Evolutionary conservation across 345 rosid genomes (phyloP).

Genomic region (Gossypium raimondii): DNA sequence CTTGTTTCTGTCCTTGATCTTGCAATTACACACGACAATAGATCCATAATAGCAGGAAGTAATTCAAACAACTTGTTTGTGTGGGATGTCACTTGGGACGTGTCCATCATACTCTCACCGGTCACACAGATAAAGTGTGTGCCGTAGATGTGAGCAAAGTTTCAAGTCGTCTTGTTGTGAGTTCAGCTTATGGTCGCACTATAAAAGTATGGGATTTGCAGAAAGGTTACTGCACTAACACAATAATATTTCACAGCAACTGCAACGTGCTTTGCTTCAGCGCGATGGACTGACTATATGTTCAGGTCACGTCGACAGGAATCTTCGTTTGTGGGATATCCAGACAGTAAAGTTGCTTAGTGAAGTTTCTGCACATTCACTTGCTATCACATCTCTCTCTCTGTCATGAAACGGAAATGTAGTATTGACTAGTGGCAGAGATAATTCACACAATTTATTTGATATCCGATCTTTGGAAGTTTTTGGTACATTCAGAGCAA

Average conservation of each 20-base stretch:
- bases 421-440: conserved; percentile 86
- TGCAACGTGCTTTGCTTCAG: neutral
- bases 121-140: neutral
- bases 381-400: neutral
- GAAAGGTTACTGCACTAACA: neutral
- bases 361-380: neutral
- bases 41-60: neutral
- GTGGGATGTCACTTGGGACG: neutral
- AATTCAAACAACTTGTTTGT: neutral
- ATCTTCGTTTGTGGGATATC: neutral
- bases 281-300: neutral
- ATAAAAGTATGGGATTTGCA: neutral
- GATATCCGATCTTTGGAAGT: conserved; percentile 68
- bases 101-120: neutral
- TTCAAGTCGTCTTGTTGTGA: neutral
- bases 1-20: neutral
- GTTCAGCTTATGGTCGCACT: neutral
- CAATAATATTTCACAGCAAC: neutral
- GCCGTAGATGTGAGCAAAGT: neutral
- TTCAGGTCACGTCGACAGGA: neutral
- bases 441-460: conserved; percentile 81
- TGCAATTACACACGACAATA: neutral
- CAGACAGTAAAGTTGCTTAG: neutral
- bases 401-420: conserved; percentile 60
- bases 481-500: conserved; percentile 73